Base-by-base conservation (phyloP, 2,329 filamentous ascomycete species). In the Alternaria solani region DNA sequence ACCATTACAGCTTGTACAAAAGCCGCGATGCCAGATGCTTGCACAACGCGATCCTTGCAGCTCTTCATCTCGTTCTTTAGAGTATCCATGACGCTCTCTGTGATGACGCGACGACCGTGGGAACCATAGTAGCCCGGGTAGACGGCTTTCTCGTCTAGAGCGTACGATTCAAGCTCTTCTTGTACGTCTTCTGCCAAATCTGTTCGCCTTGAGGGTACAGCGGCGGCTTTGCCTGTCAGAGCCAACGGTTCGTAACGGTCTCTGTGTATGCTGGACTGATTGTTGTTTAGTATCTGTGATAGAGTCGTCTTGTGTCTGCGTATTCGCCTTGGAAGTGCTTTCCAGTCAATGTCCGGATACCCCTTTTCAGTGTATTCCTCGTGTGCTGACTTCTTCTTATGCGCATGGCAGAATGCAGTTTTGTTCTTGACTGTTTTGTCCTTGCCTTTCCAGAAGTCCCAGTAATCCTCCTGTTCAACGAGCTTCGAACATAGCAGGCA, bases 71-170 rank as follows among this genome's bases (percentile, higher is more conserved):
- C 65, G 5, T 66, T 63, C 11, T 67, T 65, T 7, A 79, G 65
- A 1, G 72, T 43, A 0, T 61, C 32, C 53, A 73, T 73, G 4
- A 80, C 68, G 18, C 56, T 57, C 30, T 76, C 89, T 44, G 88
- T 91, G 85, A 97, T 92, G 52, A 86, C 79, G 49, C 87, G 86
- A 52, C 91, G 83, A 1, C 93, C 93, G 20, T 89, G 86, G 3
- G 89, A 86, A 2, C 93, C 93, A 78, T 96, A 97, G 78, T 96
- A 97, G 0, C 93, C 93, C 0, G 71, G 70, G n/a, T 66, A 71
- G 0, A 64, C 61, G 8, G 61, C 34, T 23, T 58, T 51, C 23
- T 68, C 67, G 48, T 73, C 68, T 26, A 72, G 61, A 7, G 67
- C 56, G 14, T 64, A 61, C 0, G 64, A 59, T 7, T 63, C 62